Percentiles rank a stretch among this genome's conserved stretches.
Evolutionary conservation across 495 filamentous ascomycete species (phyloP).

Genomic region (Aspergillus ellipticus): DNA sequence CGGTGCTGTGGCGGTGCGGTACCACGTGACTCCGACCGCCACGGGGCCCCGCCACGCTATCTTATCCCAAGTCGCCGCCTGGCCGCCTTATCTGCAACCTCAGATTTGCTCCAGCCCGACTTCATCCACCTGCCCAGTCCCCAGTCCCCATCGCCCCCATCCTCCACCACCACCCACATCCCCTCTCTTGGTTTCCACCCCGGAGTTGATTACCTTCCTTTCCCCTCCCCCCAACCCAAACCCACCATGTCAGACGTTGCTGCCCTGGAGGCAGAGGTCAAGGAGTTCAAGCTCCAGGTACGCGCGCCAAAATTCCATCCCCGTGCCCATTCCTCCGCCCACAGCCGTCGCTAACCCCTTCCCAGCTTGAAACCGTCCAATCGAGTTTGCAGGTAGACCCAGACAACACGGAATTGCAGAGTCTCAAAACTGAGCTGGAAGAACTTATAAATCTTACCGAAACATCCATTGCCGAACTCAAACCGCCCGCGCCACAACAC

Average conservation of each 20-base stretch:
- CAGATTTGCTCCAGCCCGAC: not conserved
- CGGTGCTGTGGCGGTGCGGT: not conserved
- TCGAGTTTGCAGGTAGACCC: slow-evolving; percentile 76
- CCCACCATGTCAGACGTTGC: slow-evolving; percentile 57
- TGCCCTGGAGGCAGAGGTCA: slow-evolving; percentile 68
- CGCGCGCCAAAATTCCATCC: not conserved
- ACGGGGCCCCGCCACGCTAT: slow-evolving; percentile 4
- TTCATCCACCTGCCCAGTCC: not conserved
- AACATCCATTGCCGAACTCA: slow-evolving; percentile 74
- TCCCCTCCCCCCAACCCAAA: not conserved
- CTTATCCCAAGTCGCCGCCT: slow-evolving; percentile 7
- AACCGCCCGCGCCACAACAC: slow-evolving; percentile 40
- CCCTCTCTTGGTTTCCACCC: not conserved
- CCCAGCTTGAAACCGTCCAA: slow-evolving; percentile 76
- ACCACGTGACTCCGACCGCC: not conserved
- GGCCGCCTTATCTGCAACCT: slow-evolving; percentile 2
- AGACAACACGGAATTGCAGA: slow-evolving; percentile 74
- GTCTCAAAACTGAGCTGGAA: slow-evolving; percentile 77
- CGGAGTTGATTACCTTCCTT: not conserved
- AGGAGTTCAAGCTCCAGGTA: slow-evolving; percentile 82
- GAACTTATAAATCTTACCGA: slow-evolving; percentile 76
- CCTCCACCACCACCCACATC: not conserved
- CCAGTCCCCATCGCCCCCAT: not conserved
- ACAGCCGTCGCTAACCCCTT: not conserved
- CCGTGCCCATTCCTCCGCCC: not conserved